phyloP scores from a whole-genome alignment of 2,329 filamentous ascomycete genomes.

The Penicillium paneum region DNA sequence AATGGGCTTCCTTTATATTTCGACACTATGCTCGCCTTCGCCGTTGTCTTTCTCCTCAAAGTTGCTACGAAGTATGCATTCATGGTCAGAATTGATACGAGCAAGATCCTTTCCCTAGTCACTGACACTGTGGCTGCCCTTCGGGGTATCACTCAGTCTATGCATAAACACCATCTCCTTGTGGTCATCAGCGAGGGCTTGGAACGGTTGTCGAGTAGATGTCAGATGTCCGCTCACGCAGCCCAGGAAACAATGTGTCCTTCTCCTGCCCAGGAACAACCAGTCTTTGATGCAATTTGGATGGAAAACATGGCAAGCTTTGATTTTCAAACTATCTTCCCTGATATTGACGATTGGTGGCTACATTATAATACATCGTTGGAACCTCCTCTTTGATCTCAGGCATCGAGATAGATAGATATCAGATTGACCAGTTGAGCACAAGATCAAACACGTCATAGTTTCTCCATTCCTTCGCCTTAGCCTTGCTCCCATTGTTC shows the following conservation, averaged over 20 bases:
- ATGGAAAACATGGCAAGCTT: conserved; percentile 27
- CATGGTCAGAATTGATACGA: conserved; percentile 27
- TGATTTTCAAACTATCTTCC: conserved; percentile 31
- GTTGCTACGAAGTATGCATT: conserved; percentile 33
- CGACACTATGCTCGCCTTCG: conserved; percentile 42
- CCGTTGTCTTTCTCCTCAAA: conserved; percentile 40
- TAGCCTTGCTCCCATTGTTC: background rate
- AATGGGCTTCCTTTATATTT: conserved; percentile 39
- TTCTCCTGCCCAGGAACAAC: conserved; percentile 23
- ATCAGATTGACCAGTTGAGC: conserved; percentile 27
- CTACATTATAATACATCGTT: conserved; percentile 18
- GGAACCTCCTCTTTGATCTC: background rate
- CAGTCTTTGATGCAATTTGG: conserved; percentile 29
- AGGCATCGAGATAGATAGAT: background rate
- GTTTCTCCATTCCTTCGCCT: conserved; percentile 34
- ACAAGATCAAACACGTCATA: conserved; percentile 42
- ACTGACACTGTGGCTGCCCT: conserved; percentile 21
- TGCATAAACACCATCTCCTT: conserved; percentile 29
- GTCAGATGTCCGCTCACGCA: conserved; percentile 12
- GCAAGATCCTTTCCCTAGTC: conserved; percentile 24
- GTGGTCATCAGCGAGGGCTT: conserved; percentile 28
- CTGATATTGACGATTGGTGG: conserved; percentile 22
- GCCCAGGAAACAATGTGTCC: conserved; percentile 17
- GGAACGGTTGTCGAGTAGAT: conserved; percentile 24
- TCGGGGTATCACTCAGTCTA: conserved; percentile 21